Percentiles rank a stretch among this genome's conserved stretches.
These are phyloP conservation scores for Cordyceps pruinosa DNA, from an alignment of 2,329 filamentous ascomycete species.

Conservation along the genomic window DNA sequence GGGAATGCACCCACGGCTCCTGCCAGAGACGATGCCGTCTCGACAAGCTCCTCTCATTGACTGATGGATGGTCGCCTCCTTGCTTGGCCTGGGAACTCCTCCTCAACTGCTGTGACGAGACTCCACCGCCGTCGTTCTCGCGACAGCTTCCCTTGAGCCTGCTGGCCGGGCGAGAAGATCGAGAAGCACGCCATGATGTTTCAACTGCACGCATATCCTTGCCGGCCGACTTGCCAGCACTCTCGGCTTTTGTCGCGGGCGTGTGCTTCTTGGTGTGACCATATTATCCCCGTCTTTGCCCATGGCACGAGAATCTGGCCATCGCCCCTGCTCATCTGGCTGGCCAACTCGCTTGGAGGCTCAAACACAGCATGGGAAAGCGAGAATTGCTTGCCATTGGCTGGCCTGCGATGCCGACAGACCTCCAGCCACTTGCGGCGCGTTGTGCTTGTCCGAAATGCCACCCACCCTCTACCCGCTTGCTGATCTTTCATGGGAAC, in stretches of 20 bases:
- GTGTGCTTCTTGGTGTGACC: neutral
- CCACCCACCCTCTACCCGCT: neutral
- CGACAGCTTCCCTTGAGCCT: neutral
- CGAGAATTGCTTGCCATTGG: neutral
- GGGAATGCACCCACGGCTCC: slow-evolving; percentile 2
- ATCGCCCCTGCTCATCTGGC: neutral
- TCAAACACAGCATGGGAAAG: neutral
- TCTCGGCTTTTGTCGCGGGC: neutral
- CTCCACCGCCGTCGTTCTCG: neutral
- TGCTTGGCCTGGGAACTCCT: neutral
- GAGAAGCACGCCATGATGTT: slow-evolving; percentile 22
- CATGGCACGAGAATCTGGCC: neutral
- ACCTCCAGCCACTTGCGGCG: neutral
- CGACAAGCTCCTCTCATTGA: neutral
- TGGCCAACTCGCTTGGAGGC: neutral
- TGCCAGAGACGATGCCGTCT: slow-evolving; percentile 1
- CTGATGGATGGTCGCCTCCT: neutral
- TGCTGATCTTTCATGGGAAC: slow-evolving; percentile 7
- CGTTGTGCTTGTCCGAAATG: neutral
- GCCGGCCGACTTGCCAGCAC: neutral
- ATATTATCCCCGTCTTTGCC: neutral
- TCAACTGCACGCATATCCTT: slow-evolving; percentile 17
- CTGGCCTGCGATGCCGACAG: neutral
- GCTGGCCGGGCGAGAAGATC: slow-evolving; percentile 9
- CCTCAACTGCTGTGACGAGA: neutral